phyloP scores from a whole-genome alignment of 176 grass and related monocot species.

The Lolium perenne region DNA sequence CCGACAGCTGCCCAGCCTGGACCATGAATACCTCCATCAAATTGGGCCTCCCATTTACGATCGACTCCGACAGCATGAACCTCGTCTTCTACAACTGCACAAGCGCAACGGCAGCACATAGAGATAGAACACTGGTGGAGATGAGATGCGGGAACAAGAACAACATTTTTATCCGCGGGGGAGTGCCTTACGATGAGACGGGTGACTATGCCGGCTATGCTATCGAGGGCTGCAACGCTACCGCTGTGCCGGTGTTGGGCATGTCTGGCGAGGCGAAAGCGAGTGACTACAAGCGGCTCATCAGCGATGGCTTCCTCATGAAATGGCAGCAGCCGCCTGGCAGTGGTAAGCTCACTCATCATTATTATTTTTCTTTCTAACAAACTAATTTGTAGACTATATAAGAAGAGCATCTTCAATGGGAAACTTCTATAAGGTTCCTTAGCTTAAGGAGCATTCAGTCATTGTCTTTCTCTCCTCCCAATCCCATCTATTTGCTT shows the following conservation, averaged over 20 bases:
- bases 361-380: not conserved
- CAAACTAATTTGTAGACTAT: not conserved
- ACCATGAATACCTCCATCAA: not conserved
- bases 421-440: not conserved
- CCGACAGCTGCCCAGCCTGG: constrained; percentile 13
- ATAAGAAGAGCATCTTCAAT: not conserved
- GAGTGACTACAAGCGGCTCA: constrained; percentile 5
- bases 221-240: constrained; percentile 6
- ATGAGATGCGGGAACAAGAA: not conserved
- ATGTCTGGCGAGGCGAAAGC: not conserved
- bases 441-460: not conserved
- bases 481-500: not conserved
- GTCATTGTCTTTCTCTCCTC: not conserved
- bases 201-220: too few relatives aligned
- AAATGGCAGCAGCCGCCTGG: not conserved
- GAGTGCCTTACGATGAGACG: too few relatives aligned
- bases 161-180: too few relatives aligned
- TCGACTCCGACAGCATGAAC: constrained; percentile 14
- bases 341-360: not conserved
- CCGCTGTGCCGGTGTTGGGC: not conserved
- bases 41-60: not conserved
- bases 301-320: constrained; percentile 41
- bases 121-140: not conserved
- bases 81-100: constrained; percentile 43
- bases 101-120: too few relatives aligned